These are phyloP conservation scores for Camellia lanceoleosa DNA, from an alignment of 148 eudicot genomes.

Conservation along the genomic window DNA sequence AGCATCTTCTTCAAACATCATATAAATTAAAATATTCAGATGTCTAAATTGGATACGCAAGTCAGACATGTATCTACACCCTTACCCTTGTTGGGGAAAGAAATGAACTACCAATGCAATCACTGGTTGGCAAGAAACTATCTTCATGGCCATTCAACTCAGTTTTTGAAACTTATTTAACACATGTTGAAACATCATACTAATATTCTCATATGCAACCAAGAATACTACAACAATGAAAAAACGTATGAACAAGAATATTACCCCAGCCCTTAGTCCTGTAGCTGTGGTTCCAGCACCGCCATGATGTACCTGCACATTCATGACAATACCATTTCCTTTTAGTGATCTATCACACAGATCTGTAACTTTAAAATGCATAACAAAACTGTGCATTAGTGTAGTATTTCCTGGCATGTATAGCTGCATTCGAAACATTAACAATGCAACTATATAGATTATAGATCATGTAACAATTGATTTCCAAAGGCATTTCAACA, in stretches of 20 bases:
- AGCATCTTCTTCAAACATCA: too few relatives aligned
- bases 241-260: slow-evolving; percentile 1
- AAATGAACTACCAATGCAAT: too few relatives aligned
- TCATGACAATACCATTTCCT: neutral
- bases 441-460: neutral
- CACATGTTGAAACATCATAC: neutral
- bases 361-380: neutral
- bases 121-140: too few relatives aligned
- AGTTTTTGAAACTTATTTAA: neutral
- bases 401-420: neutral
- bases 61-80: too few relatives aligned
- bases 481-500: neutral
- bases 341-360: neutral
- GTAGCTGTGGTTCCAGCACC: slow-evolving; percentile 98
- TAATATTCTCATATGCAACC: neutral
- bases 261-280: slow-evolving; percentile 93
- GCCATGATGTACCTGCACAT: slow-evolving; percentile 65
- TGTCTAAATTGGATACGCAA: too few relatives aligned
- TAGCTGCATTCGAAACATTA: slow-evolving; percentile 2
- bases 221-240: neutral
- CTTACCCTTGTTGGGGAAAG: too few relatives aligned
- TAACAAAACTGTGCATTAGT: neutral
- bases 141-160: too few relatives aligned
- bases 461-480: neutral
- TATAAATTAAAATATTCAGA: too few relatives aligned